Evolutionary conservation across 2,329 filamentous ascomycete genomes (phyloP), one percentile per base, ranked within the genome.

Genomic region (Malbranchea cinnamomea): DNA sequence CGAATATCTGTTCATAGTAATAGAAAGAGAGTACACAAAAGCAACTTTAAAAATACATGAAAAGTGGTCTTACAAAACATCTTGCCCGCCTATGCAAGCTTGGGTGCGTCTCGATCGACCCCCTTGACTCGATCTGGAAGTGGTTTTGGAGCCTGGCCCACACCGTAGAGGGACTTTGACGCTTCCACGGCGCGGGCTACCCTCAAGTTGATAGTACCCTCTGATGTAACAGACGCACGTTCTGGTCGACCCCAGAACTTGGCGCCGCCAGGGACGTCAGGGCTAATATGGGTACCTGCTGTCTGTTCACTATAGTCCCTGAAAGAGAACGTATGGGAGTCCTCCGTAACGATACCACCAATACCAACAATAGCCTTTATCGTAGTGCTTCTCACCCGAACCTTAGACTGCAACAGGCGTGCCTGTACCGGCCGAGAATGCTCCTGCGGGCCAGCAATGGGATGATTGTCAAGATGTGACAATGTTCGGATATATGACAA

Each of bases 401-500:
- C 47, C 46, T 54, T 60, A 4, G 65, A 60, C 28, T 60, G 53
- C 32, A 78, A 46, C 12, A 76, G 60, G 37, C 74, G 68, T 4
- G 70, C 67, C 36, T 67, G 49, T 3, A 75, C 57, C 0, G 71
- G 71, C 4, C 60, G 44, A 14, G 56, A 56, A 16, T 54, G 43
- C 2, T 51, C 50, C 42, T 74, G 71, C 6, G 74, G 73, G 3
- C 74, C 74, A 40, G 67, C 65, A 17, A 65, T 46, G 2, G 71
- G 68, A 44, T 76, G 70, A 43, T 76, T 77, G 41, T 62, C 54
- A 25, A 71, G 52, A 42, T 65, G 56, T 13, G 66, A 56, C 32
- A 62, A 58, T 8, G 66, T 67, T 28, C 68, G 63, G 3, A 68
- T 53, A 46, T 78, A 77, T 9, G 67, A 66, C 4, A 78, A 56